phyloP scores from a whole-genome alignment of 441 rosid species.

The Adansonia madagascariensis region DNA sequence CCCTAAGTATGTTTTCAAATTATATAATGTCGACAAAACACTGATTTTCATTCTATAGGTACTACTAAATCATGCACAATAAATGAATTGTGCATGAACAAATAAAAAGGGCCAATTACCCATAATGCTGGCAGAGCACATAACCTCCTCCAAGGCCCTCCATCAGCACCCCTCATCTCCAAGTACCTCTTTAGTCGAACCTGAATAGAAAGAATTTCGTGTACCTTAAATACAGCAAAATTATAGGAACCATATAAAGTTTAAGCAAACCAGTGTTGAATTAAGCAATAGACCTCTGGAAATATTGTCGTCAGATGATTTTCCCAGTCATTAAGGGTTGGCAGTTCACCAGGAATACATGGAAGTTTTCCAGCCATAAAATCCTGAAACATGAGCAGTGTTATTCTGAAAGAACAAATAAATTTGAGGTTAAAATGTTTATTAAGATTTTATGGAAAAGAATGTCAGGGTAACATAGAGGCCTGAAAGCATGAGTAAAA shows the following conservation, averaged over 20 bases:
- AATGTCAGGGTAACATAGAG: neutral
- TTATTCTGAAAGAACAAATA: constrained; percentile 7
- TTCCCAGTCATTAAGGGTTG: constrained; percentile 94
- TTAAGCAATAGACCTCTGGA: constrained; percentile 71
- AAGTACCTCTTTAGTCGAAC: constrained; percentile 93
- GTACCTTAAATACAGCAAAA: constrained; percentile 25
- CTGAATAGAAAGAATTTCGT: constrained; percentile 43
- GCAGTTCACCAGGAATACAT: constrained; percentile 87
- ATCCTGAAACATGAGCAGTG: constrained; percentile 57
- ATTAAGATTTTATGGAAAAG: neutral
- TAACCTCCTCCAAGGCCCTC: constrained; percentile 98
- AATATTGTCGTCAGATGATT: constrained; percentile 94
- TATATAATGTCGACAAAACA: neutral
- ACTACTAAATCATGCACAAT: neutral
- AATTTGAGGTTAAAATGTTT: neutral
- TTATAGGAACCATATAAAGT: neutral
- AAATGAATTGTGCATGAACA: neutral
- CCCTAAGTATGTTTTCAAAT: neutral
- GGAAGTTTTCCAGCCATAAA: constrained; percentile 95
- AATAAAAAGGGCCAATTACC: constrained; percentile 49
- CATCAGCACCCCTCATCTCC: constrained; percentile 99
- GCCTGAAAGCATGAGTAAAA: constrained; percentile 2
- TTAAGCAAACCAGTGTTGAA: constrained; percentile 21
- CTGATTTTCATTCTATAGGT: constrained; percentile 4
- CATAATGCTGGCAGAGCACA: constrained; percentile 98